Conservation (phyloP, 2,329 filamentous ascomycete genomes). For the Polychaeton citri region DNA sequence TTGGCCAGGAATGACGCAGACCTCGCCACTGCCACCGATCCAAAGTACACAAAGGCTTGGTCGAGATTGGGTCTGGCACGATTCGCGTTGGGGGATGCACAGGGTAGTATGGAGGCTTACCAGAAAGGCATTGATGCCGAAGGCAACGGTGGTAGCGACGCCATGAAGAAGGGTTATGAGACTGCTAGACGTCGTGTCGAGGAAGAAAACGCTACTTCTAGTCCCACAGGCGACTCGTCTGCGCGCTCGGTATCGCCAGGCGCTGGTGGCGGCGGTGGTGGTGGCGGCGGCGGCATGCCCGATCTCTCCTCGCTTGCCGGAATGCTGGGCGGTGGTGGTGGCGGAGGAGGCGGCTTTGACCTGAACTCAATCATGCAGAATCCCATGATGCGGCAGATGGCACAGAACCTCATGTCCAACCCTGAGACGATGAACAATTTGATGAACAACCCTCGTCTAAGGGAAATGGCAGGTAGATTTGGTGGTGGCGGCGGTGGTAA, state of each 20-base stretch:
- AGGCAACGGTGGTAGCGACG: conserved; percentile 84
- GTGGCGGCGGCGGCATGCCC: conserved; percentile 28
- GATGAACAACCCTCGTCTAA: conserved; percentile 83
- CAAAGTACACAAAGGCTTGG: conserved; percentile 95
- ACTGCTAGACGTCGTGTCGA: conserved; percentile 80
- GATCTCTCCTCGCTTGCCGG: conserved; percentile 27
- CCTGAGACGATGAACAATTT: conserved; percentile 82
- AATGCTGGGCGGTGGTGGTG: conserved; percentile 44
- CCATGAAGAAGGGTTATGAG: conserved; percentile 95
- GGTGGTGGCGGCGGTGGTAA: conserved; percentile 35
- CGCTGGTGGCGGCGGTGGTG: conserved; percentile 12
- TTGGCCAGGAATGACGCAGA: conserved; percentile 80
- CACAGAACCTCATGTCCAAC: conserved; percentile 94
- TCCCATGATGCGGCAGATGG: conserved; percentile 96
- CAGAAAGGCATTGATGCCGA: conserved; percentile 84
- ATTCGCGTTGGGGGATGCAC: conserved; percentile 82
- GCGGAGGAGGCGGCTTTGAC: conserved; percentile 72
- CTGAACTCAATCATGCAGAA: conserved; percentile 83
- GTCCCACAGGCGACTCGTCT: conserved; percentile 5
- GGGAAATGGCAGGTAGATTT: conserved; percentile 77
- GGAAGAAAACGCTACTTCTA: conserved; percentile 49
- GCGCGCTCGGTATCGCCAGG: background rate
- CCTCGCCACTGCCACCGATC: conserved; percentile 74
- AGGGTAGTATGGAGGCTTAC: conserved; percentile 91
- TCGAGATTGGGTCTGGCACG: conserved; percentile 79